Evolutionary conservation across 768 basidiomycete genomes (phyloP), one percentile per base, ranked within the genome.

Genomic region (Mycena belliarum): DNA sequence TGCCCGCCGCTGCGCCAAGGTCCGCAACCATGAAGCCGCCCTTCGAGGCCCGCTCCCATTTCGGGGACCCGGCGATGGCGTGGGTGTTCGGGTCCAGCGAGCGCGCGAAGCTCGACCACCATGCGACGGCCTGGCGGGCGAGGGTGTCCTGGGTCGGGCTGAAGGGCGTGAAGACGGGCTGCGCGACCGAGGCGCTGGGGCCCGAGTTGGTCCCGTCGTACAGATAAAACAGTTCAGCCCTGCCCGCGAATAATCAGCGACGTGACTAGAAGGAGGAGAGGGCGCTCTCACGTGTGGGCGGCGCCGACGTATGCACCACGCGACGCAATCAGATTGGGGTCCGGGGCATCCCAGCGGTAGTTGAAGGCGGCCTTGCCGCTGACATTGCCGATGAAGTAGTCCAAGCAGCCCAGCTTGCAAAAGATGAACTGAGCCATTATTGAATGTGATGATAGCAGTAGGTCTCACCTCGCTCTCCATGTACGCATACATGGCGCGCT

Each of bases 191-290:
- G 25, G 64, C 57, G 42, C 60, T 62, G 26, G 64, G 64, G 21
- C 64, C 64, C 11, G 64, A 65, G 48, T 65, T 65, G 20, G 64
- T 65, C 10, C 64, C 64, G 55, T 65, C 64, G 45, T 63, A 65
- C 12, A 65, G 55, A 45, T 65, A 65, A 52, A 65, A 65, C 4
- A 65, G 61, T 38, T 65, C 64, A 4, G 64, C 33, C 21, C 62
- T 63, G 44, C 18, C 23, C 14, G 26, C 24, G 6, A 21, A 28
- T 18, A 28, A 11, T 24, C 11, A 43, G 44, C 10, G 18, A 18
- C 37, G 6, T 21, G n/a, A 40, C 29, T 32, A 32, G 29, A 12
- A 32, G 29, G 9, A 16, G 26, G 12, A 45, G 15, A 33, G 18
- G 4, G 1, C 37, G 23, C 14, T 2, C 58, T 28, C 14, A 63